Base-by-base conservation (phyloP, 2,329 filamentous ascomycete species). In the Akanthomyces uredinophilus region DNA sequence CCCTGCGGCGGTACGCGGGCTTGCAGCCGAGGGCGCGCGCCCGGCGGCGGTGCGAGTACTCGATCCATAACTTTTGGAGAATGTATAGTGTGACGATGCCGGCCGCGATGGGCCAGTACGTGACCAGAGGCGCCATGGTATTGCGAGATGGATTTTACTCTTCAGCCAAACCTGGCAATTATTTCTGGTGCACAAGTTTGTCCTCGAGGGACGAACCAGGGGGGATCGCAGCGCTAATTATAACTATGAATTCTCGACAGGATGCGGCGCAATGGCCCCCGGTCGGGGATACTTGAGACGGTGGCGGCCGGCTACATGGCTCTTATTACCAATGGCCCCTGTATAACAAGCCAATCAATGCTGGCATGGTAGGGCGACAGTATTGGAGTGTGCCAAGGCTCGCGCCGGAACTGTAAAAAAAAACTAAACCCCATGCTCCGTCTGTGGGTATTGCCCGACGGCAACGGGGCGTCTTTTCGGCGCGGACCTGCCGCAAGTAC, bases 31-130 rank as follows among this genome's bases (percentile, higher is more conserved):
- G 59, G 2, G 49, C 43, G 22, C 24, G 11, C n/a, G 59, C 59
- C 16, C 47, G 22, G 20, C 39, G 22, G 14, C 44, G 44, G 37
- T 60, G 57, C n/a, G 35, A 29, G 20, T 20, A 39, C 27, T 60
- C 57, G 18, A 44, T 35, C 57, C 57, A 60, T 11, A 52, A 10
- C 24, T 37, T 10, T 22, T 60, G 57, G 24, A 60, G 24, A 18
- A 52, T 24, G 49, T 60, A 60, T 16, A 60, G 18, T 6, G 47
- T 27, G 39, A n/a, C 37, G 22, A 52, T 52, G 39, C 47, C 39
- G n/a, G 57, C 57, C 11, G 27, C 57, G 5, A 52, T 37, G 37
- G 57, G 57, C 57, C 57, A 60, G 39, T 51, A 60, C 14, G 47
- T 47, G n/a, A 60, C n/a, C 10, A 60, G 37, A 18, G 22, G 8